These are phyloP conservation scores for Xylariaceae sp. DNA, from an alignment of 2,329 filamentous ascomycete genomes.

Conservation along the genomic window DNA sequence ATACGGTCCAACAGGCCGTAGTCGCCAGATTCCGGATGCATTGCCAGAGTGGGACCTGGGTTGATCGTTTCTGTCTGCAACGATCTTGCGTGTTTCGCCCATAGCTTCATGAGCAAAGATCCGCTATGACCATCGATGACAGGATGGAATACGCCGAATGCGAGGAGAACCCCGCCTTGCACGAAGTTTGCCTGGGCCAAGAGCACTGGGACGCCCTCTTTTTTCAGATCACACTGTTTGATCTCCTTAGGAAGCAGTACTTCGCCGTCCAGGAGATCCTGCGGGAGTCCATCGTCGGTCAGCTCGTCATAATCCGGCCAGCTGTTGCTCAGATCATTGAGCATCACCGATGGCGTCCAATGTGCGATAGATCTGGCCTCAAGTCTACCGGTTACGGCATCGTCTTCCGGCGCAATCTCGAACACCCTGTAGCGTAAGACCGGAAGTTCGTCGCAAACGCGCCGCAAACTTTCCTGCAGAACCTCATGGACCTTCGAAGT, in stretches of 20 bases:
- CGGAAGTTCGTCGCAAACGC: slow-evolving; percentile 3
- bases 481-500: neutral
- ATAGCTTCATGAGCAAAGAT: slow-evolving; percentile 1
- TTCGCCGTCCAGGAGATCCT: slow-evolving; percentile 2
- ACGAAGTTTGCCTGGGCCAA: slow-evolving; percentile 4
- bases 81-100: slow-evolving; percentile 3
- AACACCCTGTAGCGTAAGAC: slow-evolving; percentile 1
- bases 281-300: slow-evolving; percentile 1
- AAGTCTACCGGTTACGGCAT: neutral
- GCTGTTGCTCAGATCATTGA: slow-evolving; percentile 1
- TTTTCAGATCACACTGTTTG: neutral
- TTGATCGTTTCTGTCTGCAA: neutral
- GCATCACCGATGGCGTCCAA: neutral
- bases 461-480: slow-evolving; percentile 5
- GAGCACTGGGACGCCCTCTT: neutral
- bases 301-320: slow-evolving; percentile 6
- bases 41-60: neutral
- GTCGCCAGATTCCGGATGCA: slow-evolving; percentile 1
- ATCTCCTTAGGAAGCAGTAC: neutral
- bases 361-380: neutral
- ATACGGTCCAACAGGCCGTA: slow-evolving; percentile 2
- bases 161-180: slow-evolving; percentile 3
- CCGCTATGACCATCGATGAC: slow-evolving; percentile 4
- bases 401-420: neutral
- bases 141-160: slow-evolving; percentile 6